Percentiles rank a stretch among this genome's conserved stretches.
These are phyloP conservation scores for Elaeagnus macrophylla DNA, from an alignment of 306 rosid genomes.

Conservation along the genomic window DNA sequence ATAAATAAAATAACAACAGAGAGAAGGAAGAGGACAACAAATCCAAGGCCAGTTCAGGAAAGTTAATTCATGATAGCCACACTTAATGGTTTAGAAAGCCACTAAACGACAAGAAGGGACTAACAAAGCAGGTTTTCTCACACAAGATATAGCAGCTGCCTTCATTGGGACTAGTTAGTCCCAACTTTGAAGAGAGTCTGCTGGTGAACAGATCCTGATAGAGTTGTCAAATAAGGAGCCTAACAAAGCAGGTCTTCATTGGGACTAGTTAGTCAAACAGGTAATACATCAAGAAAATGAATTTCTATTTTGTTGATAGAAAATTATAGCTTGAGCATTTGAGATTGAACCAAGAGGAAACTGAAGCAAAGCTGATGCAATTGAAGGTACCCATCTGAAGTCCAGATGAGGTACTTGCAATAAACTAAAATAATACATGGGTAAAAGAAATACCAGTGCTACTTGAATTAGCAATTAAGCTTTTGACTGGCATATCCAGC, in stretches of 20 bases:
- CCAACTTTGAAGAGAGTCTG: not conserved
- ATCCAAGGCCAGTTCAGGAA: too few relatives aligned
- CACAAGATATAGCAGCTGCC: too few relatives aligned
- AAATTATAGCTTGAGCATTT: not conserved
- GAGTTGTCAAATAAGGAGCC: not conserved
- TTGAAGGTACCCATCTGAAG: constrained; percentile 1
- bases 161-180: too few relatives aligned
- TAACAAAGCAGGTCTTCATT: not conserved
- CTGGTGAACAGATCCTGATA: not conserved
- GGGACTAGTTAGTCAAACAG: not conserved
- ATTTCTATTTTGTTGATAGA: not conserved
- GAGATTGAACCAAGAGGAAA: not conserved
- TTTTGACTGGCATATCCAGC: constrained; percentile 58
- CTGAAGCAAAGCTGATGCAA: not conserved
- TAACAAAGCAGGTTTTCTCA: too few relatives aligned
- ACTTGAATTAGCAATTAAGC: constrained; percentile 33
- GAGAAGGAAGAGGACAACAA: too few relatives aligned
- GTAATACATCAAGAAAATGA: not conserved
- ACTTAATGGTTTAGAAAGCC: too few relatives aligned
- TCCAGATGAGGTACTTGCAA: constrained; percentile 1
- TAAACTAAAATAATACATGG: constrained; percentile 6
- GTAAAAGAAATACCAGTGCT: constrained; percentile 43
- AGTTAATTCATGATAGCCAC: too few relatives aligned
- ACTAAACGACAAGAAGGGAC: too few relatives aligned
- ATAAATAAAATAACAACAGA: too few relatives aligned